phyloP scores from a whole-genome alignment of 2,329 filamentous ascomycete species.

The Diaporthe capsici region DNA sequence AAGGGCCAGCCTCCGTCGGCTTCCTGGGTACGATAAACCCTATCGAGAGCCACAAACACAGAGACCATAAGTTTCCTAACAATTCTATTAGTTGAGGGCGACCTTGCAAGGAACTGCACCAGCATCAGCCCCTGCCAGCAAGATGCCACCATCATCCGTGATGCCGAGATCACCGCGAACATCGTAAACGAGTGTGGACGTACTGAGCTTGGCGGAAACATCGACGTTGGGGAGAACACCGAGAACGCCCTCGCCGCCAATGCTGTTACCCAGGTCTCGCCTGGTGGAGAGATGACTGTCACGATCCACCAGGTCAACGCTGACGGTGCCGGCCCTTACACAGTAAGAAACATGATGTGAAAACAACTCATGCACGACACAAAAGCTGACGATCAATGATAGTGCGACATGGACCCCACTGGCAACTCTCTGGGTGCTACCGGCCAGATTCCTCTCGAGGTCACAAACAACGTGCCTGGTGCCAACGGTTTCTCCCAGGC shows the following conservation, averaged over 20 bases:
- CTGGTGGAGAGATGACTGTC: conserved; percentile 58
- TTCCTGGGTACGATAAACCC: conserved; percentile 57
- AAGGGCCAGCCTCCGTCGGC: conserved; percentile 62
- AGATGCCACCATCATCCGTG: conserved; percentile 74
- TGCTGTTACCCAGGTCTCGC: conserved; percentile 61
- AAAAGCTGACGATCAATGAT: not conserved
- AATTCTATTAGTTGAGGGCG: conserved; percentile 59
- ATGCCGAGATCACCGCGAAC: conserved; percentile 66
- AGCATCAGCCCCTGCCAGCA: conserved; percentile 76
- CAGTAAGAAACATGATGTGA: conserved; percentile 33
- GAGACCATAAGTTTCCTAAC: conserved; percentile 1
- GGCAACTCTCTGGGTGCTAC: conserved; percentile 55
- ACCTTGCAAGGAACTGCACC: conserved; percentile 73
- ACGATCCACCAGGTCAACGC: conserved; percentile 65
- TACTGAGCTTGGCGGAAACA: conserved; percentile 71
- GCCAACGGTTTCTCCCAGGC: conserved; percentile 69
- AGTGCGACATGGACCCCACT: conserved; percentile 63
- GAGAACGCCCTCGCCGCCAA: conserved; percentile 62
- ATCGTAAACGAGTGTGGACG: conserved; percentile 73
- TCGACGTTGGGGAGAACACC: conserved; percentile 69
- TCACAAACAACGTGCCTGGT: conserved; percentile 71
- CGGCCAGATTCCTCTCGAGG: conserved; percentile 58
- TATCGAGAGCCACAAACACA: not conserved
- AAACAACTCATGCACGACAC: too few relatives aligned
- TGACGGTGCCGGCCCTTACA: conserved; percentile 65